phyloP scores from a whole-genome alignment of 2,329 filamentous ascomycete genomes.

The Cercospora janseana region DNA sequence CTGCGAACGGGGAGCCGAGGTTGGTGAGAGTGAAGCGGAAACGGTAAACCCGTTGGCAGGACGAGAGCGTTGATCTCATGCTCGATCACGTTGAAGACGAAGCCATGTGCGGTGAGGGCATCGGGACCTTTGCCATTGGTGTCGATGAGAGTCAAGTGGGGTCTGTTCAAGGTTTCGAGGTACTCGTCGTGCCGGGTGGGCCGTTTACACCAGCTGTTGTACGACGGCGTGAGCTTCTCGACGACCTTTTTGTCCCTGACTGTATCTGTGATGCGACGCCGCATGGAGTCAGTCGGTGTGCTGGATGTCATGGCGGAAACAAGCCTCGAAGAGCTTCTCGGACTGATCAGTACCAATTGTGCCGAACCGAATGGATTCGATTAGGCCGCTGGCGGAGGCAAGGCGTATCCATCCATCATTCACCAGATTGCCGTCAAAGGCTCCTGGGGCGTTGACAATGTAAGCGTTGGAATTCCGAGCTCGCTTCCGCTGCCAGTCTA shows the following conservation, averaged over 20 bases:
- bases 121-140: slow-evolving; percentile 55
- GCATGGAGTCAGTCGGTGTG: not conserved
- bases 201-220: slow-evolving; percentile 57
- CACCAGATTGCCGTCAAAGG: slow-evolving; percentile 46
- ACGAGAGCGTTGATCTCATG: slow-evolving; percentile 51
- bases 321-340: not conserved
- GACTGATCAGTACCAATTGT: not conserved
- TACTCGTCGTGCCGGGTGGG: slow-evolving; percentile 47
- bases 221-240: not conserved
- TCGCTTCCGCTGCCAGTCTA: slow-evolving; percentile 53
- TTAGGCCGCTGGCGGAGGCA: slow-evolving; percentile 27
- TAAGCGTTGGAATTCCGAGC: slow-evolving; percentile 46
- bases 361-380: not conserved
- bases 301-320: not conserved
- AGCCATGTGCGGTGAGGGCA: slow-evolving; percentile 44
- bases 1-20: no score
- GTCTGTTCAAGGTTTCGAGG: slow-evolving; percentile 52
- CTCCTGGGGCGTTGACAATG: slow-evolving; percentile 36
- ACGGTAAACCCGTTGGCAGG: not conserved
- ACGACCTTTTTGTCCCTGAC: not conserved
- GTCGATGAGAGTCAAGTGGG: slow-evolving; percentile 59
- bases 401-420: slow-evolving; percentile 50
- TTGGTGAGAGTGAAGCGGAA: no score
- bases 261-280: not conserved
- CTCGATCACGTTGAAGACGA: slow-evolving; percentile 50